A percentile compares a stretch with the other conserved stretches of the same genome.
Conservation (phyloP, 306 rosid species). For the Acacia crassicarpa region DNA sequence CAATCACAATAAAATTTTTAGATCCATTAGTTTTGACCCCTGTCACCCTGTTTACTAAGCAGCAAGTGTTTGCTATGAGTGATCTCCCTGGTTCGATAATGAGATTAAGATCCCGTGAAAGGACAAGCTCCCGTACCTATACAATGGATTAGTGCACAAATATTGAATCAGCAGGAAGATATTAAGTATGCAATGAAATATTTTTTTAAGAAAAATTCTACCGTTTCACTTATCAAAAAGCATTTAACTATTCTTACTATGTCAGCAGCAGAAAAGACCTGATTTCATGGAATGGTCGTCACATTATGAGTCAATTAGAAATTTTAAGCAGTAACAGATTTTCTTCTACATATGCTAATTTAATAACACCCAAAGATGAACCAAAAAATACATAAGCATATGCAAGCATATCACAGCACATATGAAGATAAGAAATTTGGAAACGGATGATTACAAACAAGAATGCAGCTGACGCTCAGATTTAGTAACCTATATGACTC, state of each 20-base stretch:
- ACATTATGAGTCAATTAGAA: background rate
- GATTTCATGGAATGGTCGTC: background rate
- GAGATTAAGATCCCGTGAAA: constrained; percentile 77
- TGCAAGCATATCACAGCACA: background rate
- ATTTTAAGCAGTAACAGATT: constrained; percentile 7
- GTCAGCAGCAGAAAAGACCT: background rate
- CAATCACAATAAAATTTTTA: constrained; percentile 85
- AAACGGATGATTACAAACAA: background rate
- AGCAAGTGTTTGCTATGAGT: constrained; percentile 89
- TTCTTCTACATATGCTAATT: background rate
- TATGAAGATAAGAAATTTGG: background rate
- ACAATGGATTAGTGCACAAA: constrained; percentile 7
- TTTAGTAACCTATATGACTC: background rate
- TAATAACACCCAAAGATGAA: background rate
- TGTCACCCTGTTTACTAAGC: constrained; percentile 88
- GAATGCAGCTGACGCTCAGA: background rate
- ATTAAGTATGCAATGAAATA: background rate
- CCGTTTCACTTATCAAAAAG: background rate
- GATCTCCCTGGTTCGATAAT: constrained; percentile 99
- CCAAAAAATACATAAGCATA: background rate
- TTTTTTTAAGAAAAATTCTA: background rate
- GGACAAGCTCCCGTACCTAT: constrained; percentile 85
- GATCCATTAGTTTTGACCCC: constrained; percentile 97
- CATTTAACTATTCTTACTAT: background rate
- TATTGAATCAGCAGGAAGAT: constrained; percentile 6